Evolutionary conservation across 805 yeast species (phyloP).

Genomic region (Yamadazyma olivae): DNA sequence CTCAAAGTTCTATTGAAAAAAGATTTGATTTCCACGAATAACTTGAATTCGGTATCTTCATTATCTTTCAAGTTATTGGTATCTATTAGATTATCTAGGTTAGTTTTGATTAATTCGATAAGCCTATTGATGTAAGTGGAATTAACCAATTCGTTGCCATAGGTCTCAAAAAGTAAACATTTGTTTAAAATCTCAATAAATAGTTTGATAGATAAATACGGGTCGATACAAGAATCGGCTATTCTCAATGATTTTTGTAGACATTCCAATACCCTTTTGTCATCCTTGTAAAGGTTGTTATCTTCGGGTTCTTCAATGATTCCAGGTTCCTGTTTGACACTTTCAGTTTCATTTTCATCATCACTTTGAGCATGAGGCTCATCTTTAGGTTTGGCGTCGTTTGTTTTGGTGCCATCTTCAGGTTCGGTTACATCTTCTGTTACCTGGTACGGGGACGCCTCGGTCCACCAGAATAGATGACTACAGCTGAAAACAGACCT

Average conservation of each 20-base stretch:
- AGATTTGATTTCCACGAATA: slow-evolving; percentile 25
- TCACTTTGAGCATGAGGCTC: not conserved
- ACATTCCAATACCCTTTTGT: slow-evolving; percentile 84
- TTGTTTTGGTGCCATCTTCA: not conserved
- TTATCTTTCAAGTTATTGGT: slow-evolving; percentile 17
- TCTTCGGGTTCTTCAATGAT: slow-evolving; percentile 4
- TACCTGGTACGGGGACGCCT: slow-evolving; percentile 28
- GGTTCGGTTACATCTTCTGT: slow-evolving; percentile 1
- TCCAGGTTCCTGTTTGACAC: slow-evolving; percentile 32
- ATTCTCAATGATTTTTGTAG: slow-evolving; percentile 83
- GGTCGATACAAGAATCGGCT: slow-evolving; percentile 93
- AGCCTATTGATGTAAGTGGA: slow-evolving; percentile 79
- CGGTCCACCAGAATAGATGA: slow-evolving; percentile 93
- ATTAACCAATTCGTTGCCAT: slow-evolving; percentile 70
- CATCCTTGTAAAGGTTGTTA: slow-evolving; percentile 33
- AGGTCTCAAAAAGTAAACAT: slow-evolving; percentile 80
- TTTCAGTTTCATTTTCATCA: slow-evolving; percentile 43
- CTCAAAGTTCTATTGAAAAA: slow-evolving; percentile 66
- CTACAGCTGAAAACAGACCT: slow-evolving; percentile 84
- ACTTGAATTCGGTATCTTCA: slow-evolving; percentile 20
- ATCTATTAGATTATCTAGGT: slow-evolving; percentile 45
- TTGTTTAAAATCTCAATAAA: slow-evolving; percentile 88
- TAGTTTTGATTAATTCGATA: slow-evolving; percentile 74
- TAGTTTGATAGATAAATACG: slow-evolving; percentile 66
- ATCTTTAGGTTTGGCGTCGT: slow-evolving; percentile 4